Evolutionary conservation across 2,329 filamentous ascomycete species (phyloP).

Genomic region (Sclerotiophoma versabilis): DNA sequence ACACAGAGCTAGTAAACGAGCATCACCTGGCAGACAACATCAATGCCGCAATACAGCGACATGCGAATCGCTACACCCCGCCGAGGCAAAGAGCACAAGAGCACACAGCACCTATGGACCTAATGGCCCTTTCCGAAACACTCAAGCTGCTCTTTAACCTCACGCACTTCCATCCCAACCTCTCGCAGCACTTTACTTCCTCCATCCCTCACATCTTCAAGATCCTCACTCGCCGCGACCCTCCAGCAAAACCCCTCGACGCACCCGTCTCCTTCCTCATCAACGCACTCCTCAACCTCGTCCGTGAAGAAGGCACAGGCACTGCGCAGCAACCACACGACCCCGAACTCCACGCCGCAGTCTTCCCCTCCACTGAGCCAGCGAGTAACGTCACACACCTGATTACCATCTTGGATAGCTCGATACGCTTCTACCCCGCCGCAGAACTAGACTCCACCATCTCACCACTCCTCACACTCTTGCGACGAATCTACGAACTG

Average conservation of each 20-base stretch:
- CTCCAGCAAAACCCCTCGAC: constrained; percentile 72
- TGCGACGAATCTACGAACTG: constrained; percentile 73
- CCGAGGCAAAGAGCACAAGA: constrained; percentile 32
- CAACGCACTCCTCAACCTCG: constrained; percentile 82
- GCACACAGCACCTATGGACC: constrained; percentile 66
- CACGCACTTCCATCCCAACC: constrained; percentile 73
- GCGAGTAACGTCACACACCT: constrained; percentile 69
- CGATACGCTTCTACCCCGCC: constrained; percentile 69
- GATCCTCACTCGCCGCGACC: constrained; percentile 69
- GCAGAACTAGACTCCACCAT: constrained; percentile 75
- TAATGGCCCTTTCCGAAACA: constrained; percentile 82
- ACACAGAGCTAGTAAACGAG: constrained; percentile 69
- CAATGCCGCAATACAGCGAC: constrained; percentile 71
- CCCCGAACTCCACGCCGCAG: constrained; percentile 54
- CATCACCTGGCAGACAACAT: constrained; percentile 73
- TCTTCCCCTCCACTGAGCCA: constrained; percentile 72
- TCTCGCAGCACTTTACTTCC: constrained; percentile 67
- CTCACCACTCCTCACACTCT: constrained; percentile 75
- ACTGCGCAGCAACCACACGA: constrained; percentile 48
- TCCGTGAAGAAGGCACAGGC: constrained; percentile 63
- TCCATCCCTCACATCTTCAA: constrained; percentile 74
- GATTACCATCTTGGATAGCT: constrained; percentile 72
- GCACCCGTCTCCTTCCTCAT: constrained; percentile 74
- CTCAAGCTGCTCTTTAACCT: constrained; percentile 91
- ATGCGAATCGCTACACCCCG: constrained; percentile 60